These are phyloP conservation scores for Microthyrium microscopicum DNA, from an alignment of 2,329 filamentous ascomycete species.

Conservation along the genomic window DNA sequence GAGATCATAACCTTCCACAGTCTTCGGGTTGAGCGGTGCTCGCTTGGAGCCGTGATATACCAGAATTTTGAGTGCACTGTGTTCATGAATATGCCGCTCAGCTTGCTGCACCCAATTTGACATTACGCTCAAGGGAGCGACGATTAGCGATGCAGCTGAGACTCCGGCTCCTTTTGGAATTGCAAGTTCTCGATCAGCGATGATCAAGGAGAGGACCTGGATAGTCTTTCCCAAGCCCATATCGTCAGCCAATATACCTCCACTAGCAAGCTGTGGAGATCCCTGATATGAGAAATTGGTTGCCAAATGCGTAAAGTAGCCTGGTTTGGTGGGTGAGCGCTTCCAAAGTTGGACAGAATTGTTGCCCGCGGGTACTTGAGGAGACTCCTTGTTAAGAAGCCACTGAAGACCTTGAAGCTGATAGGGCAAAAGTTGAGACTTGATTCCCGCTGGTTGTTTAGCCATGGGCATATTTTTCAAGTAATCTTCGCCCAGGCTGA, in stretches of 20 bases:
- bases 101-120: slow-evolving; percentile 80
- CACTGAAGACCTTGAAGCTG: slow-evolving; percentile 66
- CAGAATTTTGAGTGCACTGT: slow-evolving; percentile 48
- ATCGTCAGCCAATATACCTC: slow-evolving; percentile 77
- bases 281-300: slow-evolving; percentile 47
- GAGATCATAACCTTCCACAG: slow-evolving; percentile 52
- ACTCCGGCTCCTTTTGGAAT: slow-evolving; percentile 11
- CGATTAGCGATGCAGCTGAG: slow-evolving; percentile 51
- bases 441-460: slow-evolving; percentile 46
- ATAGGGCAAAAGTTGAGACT: slow-evolving; percentile 58
- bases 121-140: slow-evolving; percentile 74
- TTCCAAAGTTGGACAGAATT: slow-evolving; percentile 66
- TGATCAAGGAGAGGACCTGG: slow-evolving; percentile 65
- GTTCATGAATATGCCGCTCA: slow-evolving; percentile 47
- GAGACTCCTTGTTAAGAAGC: slow-evolving; percentile 63
- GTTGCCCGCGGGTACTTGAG: slow-evolving; percentile 41
- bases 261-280: slow-evolving; percentile 50
- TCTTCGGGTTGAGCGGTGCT: slow-evolving; percentile 29
- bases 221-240: slow-evolving; percentile 89
- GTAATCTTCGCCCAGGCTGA: slow-evolving; percentile 54
- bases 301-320: slow-evolving; percentile 48
- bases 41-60: slow-evolving; percentile 55
- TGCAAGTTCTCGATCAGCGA: slow-evolving; percentile 32
- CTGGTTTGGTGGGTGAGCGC: slow-evolving; percentile 22
- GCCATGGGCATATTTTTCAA: slow-evolving; percentile 58